Conservation (phyloP, 2,329 filamentous ascomycete genomes). For the Aspergillus intermedius region DNA sequence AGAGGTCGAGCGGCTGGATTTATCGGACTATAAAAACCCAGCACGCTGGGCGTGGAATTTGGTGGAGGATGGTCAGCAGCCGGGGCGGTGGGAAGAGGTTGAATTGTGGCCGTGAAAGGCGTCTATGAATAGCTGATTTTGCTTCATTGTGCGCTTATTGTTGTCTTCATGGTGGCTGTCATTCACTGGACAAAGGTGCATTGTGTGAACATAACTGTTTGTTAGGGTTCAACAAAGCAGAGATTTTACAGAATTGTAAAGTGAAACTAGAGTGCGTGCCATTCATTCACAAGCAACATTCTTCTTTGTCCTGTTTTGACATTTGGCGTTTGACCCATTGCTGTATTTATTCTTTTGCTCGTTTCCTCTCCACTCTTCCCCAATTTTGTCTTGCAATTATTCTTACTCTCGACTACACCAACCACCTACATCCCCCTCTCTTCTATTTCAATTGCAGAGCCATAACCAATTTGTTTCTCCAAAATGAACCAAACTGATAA, state of each 20-base stretch:
- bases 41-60: slow-evolving; percentile 63
- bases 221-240: background rate
- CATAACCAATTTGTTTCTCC: background rate
- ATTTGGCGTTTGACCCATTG: no score
- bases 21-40: slow-evolving; percentile 59
- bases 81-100: slow-evolving; percentile 56
- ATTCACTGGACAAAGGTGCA: background rate
- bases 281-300: no score
- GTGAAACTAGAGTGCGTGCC: background rate
- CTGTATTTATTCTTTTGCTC: background rate
- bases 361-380: background rate
- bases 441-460: background rate
- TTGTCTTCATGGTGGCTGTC: background rate
- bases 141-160: background rate
- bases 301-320: no score
- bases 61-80: slow-evolving; percentile 32
- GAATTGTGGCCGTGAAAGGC: slow-evolving; percentile 58
- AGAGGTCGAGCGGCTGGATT: slow-evolving; percentile 67
- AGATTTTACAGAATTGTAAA: background rate
- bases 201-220: background rate
- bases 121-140: background rate
- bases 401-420: background rate
- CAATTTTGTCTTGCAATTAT: background rate
- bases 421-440: background rate
- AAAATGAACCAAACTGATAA: background rate